These are phyloP conservation scores for Beverwykella pulmonaria DNA, from an alignment of 495 filamentous ascomycete genomes.

Conservation along the genomic window DNA sequence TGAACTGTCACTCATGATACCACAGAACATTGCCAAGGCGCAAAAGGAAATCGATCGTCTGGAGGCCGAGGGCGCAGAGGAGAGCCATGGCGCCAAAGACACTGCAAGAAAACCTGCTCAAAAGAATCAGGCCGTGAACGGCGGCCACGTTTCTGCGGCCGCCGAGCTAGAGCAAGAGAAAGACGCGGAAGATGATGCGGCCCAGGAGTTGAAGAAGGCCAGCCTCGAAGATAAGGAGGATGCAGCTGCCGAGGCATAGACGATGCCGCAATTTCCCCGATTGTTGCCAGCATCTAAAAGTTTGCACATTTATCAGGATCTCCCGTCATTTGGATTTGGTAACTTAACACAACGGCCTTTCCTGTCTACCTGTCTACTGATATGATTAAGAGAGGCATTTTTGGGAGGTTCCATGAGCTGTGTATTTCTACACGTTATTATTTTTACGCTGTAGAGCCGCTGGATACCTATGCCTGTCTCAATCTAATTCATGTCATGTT, in stretches of 20 bases:
- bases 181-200: constrained; percentile 59
- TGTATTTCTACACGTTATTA: neutral
- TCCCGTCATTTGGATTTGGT: neutral
- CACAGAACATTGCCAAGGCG: constrained; percentile 71
- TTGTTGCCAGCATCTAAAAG: constrained; percentile 12
- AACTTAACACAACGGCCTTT: neutral
- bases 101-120: constrained; percentile 57
- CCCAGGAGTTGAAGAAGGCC: constrained; percentile 62
- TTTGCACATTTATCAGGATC: constrained; percentile 11
- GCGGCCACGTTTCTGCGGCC: constrained; percentile 51
- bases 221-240: constrained; percentile 57
- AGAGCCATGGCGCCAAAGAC: constrained; percentile 44
- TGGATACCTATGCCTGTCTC: neutral
- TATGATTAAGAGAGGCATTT: neutral
- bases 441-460: constrained; percentile 1
- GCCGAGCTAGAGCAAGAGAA: constrained; percentile 62
- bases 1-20: constrained; percentile 2
- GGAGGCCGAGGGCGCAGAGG: constrained; percentile 55
- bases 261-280: neutral
- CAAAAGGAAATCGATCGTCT: constrained; percentile 68
- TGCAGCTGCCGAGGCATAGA: constrained; percentile 22
- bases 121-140: constrained; percentile 56
- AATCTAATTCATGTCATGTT: neutral
- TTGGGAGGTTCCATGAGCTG: neutral
- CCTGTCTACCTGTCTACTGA: neutral